Conservation (phyloP, 768 basidiomycete genomes). For the Roridomyces roridus region DNA sequence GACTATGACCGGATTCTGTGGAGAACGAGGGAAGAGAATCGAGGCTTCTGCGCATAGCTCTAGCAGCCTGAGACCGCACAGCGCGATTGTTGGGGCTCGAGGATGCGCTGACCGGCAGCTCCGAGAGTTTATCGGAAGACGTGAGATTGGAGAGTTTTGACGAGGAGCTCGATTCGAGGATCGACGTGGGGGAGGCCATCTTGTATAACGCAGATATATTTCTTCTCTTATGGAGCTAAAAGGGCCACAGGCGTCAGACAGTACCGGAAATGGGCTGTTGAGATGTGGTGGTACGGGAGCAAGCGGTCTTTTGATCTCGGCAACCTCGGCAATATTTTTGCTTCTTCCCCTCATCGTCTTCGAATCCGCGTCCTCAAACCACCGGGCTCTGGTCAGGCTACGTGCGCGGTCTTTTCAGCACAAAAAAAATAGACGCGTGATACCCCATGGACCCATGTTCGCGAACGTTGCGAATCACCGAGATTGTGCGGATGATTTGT, state of each 20-base stretch:
- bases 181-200: background rate
- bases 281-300: background rate
- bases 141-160: conserved; percentile 60
- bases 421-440: too few relatives aligned
- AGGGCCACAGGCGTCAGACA: too few relatives aligned
- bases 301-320: too few relatives aligned
- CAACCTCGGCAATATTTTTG: too few relatives aligned
- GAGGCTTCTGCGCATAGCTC: conserved; percentile 44
- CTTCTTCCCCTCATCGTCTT: too few relatives aligned
- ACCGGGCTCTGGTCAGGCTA: too few relatives aligned
- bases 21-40: conserved; percentile 54
- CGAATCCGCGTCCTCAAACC: too few relatives aligned
- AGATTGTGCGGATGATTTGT: conserved; percentile 19
- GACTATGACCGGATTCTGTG: conserved; percentile 31
- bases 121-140: conserved; percentile 52
- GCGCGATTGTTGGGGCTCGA: conserved; percentile 40
- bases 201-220: too few relatives aligned
- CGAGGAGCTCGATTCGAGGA: conserved; percentile 28
- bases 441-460: conserved; percentile 5
- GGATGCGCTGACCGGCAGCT: conserved; percentile 35
- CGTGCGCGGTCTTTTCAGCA: too few relatives aligned
- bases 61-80: conserved; percentile 39
- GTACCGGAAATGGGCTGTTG: background rate
- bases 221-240: too few relatives aligned
- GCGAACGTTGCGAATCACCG: conserved; percentile 6